Evolutionary conservation across 2,329 filamentous ascomycete species (phyloP), one percentile per base, ranked within the genome.

Genomic region (Fusarium continuum): DNA sequence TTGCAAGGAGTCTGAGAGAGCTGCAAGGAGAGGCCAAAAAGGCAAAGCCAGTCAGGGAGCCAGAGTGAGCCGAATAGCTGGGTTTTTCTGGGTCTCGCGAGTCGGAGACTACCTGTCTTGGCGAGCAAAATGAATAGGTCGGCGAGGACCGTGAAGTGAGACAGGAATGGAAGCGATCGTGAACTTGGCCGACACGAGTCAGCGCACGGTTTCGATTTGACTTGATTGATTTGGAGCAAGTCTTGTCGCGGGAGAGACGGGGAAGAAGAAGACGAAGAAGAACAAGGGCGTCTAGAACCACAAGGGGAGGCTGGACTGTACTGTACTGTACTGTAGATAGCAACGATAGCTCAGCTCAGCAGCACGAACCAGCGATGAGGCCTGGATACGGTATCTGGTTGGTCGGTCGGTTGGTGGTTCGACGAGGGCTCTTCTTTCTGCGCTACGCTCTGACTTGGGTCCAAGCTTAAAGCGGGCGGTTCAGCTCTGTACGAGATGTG

Each of bases 11-110:
- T 54, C 52, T n/a, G 54, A 44, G 46, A 56, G 38, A 56, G 48
- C 50, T 68, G 64, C 56, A 69, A 61, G 60, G 52, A 55, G 65
- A 68, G 53, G 40, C 38, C 28, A 40, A 35, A 46, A 52, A 39
- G 36, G 43, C 43, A 51, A 68, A 59, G 55, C 59, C 49, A 64
- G 61, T 55, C 48, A 60, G 61, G 49, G 36, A 64, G 61, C 56
- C 39, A 65, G 60, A 65, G 49, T 35, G 61, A 64, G 55, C 48
- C 61, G 48, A 59, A 39, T 50, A 64, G 44, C 53, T 66, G 62
- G 64, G 40, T 55, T 63, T 70, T 70, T 67, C 62, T 70, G 52
- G 64, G 56, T 61, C 56, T 64, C 19, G 53, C 61, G 28, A 66
- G 50, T 64, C 55, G 52, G 51, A 65, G 50, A 55, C 54, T 65